Percentiles rank a stretch among this genome's conserved stretches.
Evolutionary conservation across 2,329 filamentous ascomycete genomes (phyloP).

Genomic region (Verticillium zaregamsianum): DNA sequence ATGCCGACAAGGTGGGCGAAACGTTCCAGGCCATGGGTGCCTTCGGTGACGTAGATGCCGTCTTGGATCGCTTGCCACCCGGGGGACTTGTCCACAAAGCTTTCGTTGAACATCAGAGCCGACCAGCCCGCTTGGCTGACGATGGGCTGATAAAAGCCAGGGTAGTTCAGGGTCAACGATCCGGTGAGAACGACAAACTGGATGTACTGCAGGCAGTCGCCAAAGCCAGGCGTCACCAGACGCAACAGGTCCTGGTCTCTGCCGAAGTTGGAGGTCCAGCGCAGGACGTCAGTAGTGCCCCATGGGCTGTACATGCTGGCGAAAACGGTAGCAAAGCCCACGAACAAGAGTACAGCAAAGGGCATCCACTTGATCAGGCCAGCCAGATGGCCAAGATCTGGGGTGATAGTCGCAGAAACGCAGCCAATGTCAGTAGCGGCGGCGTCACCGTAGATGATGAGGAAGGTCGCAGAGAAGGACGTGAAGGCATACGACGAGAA

Average conservation of each 20-base stretch:
- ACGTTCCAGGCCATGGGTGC: conserved; percentile 72
- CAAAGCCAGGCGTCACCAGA: conserved; percentile 91
- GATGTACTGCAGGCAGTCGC: conserved; percentile 94
- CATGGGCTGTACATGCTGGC: conserved; percentile 89
- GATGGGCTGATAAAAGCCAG: conserved; percentile 90
- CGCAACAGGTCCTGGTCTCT: conserved; percentile 87
- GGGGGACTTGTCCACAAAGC: conserved; percentile 67
- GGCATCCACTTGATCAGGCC: conserved; percentile 72
- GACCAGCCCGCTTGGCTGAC: conserved; percentile 89
- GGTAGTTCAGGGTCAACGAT: conserved; percentile 82
- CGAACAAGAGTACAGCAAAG: conserved; percentile 70
- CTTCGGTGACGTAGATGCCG: conserved; percentile 80
- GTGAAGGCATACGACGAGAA: conserved; percentile 81
- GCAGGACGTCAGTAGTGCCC: conserved; percentile 86
- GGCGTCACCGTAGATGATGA: conserved; percentile 70
- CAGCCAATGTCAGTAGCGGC: conserved; percentile 67
- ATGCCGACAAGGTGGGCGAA: conserved; percentile 82
- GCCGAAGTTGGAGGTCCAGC: conserved; percentile 97
- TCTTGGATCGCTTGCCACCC: conserved; percentile 68
- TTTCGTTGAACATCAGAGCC: conserved; percentile 86
- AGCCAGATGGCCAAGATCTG: conserved; percentile 69
- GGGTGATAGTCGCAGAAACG: conserved; percentile 77
- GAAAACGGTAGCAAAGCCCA: conserved; percentile 76
- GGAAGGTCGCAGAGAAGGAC: conserved; percentile 70
- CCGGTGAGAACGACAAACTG: conserved; percentile 89